A percentile compares a stretch with the other conserved stretches of the same genome.
Conservation (phyloP, 1,284 basidiomycete species). For the Trichosporon asahii region DNA sequence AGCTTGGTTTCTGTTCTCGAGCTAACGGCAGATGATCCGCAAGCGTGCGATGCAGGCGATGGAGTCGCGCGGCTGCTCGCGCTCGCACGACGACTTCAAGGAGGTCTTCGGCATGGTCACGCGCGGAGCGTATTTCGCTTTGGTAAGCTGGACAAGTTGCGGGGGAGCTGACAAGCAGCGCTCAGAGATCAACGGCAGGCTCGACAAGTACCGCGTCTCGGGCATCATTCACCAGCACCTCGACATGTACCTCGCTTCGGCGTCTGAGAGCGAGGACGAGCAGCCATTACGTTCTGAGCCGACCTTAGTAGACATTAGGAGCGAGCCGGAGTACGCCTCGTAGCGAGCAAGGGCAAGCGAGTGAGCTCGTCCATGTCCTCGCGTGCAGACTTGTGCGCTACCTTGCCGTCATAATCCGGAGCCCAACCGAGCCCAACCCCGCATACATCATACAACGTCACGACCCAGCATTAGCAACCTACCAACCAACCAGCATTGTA, state of each 20-base stretch:
- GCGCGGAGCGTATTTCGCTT: slow-evolving; percentile 45
- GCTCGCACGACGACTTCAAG: slow-evolving; percentile 42
- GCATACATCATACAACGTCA: neutral
- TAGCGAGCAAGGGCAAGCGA: neutral
- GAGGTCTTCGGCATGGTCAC: slow-evolving; percentile 45
- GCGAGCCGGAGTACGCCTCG: neutral
- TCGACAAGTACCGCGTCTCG: slow-evolving; percentile 40
- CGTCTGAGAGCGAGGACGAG: slow-evolving; percentile 3
- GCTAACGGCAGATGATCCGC: slow-evolving; percentile 36
- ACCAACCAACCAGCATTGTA: neutral
- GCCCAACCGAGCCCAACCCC: neutral
- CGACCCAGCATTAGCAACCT: neutral
- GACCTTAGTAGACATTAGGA: neutral
- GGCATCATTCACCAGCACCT: slow-evolving; percentile 37
- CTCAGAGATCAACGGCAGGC: slow-evolving; percentile 15
- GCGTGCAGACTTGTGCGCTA: no score
- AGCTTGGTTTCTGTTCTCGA: neutral
- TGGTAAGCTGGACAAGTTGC: slow-evolving; percentile 33
- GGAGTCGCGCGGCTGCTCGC: slow-evolving; percentile 33
- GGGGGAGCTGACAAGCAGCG: slow-evolving; percentile 18
- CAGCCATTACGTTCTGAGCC: neutral
- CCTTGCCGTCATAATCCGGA: neutral
- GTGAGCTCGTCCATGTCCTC: neutral
- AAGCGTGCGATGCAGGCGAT: slow-evolving; percentile 42
- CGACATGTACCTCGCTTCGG: slow-evolving; percentile 42